Evolutionary conservation across 2,329 filamentous ascomycete genomes (phyloP).

Genomic region (Xylariaceae sp.): DNA sequence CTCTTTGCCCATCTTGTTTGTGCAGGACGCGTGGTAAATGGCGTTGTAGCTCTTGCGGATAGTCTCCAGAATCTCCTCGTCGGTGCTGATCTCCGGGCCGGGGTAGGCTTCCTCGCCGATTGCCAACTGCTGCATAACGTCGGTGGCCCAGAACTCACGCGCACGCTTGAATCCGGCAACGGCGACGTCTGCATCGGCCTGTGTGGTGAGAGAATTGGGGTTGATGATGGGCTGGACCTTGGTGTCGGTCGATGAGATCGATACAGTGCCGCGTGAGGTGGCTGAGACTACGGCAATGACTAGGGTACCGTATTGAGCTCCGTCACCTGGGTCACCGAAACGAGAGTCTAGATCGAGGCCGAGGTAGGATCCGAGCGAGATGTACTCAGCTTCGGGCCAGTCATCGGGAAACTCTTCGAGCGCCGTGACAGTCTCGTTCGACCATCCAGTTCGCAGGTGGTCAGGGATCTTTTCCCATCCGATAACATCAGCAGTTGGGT

Average conservation of each 20-base stretch:
- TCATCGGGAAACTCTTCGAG: constrained; percentile 28
- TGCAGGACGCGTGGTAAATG: constrained; percentile 48
- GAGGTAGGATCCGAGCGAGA: constrained; percentile 22
- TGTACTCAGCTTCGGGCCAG: constrained; percentile 35
- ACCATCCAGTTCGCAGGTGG: constrained; percentile 17
- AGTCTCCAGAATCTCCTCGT: constrained; percentile 48
- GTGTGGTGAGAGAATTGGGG: constrained; percentile 28
- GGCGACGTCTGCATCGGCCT: constrained; percentile 58
- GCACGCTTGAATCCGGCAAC: constrained; percentile 61
- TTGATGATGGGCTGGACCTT: constrained; percentile 28
- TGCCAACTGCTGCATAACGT: constrained; percentile 61
- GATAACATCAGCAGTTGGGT: constrained; percentile 24
- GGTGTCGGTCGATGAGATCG: constrained; percentile 51
- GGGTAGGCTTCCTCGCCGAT: constrained; percentile 61
- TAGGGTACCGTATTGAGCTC: constrained; percentile 27
- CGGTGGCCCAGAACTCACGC: constrained; percentile 56
- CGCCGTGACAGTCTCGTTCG: constrained; percentile 13
- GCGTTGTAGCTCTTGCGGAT: constrained; percentile 20
- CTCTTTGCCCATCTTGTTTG: constrained; percentile 49
- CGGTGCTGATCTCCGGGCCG: constrained; percentile 52
- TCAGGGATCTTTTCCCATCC: constrained; percentile 32
- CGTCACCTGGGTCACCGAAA: constrained; percentile 22
- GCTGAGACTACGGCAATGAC: constrained; percentile 23
- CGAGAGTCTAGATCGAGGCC: constrained; percentile 26
- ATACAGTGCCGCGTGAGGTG: constrained; percentile 53